These are phyloP conservation scores for Plasmodium gaboni DNA, from an alignment of 169 alveolate species.

Conservation along the genomic window DNA sequence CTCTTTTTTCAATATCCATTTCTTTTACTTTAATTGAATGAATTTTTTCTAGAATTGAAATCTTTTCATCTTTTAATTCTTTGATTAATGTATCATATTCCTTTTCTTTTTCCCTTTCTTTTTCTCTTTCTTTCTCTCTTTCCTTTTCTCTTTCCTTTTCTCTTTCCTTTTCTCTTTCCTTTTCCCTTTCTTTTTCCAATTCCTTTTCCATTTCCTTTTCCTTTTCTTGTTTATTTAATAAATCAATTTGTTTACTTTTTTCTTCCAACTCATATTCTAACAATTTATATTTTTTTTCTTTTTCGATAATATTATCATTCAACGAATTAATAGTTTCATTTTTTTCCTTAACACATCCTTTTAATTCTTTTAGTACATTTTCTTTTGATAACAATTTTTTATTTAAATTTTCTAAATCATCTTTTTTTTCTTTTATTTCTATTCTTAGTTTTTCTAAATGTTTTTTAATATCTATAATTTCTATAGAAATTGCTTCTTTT, in stretches of 20 bases:
- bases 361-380: conserved; percentile 37
- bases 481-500: conserved; percentile 39
- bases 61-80: conserved; percentile 34
- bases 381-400: conserved; percentile 43
- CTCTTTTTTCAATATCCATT: conserved; percentile 35
- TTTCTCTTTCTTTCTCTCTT: conserved; percentile 4
- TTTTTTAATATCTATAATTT: conserved; percentile 38
- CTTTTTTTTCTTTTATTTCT: conserved; percentile 55
- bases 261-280: conserved; percentile 39
- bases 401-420: conserved; percentile 43
- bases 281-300: conserved; percentile 40
- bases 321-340: conserved; percentile 35
- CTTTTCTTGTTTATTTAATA: conserved; percentile 17
- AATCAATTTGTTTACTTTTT: conserved; percentile 20
- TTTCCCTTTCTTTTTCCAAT: not conserved
- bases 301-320: conserved; percentile 47
- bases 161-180: conserved; percentile 29
- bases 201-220: conserved; percentile 16
- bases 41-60: conserved; percentile 14
- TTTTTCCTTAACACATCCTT: conserved; percentile 36
- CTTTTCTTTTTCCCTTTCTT: conserved; percentile 20
- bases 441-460: conserved; percentile 29
- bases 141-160: conserved; percentile 10
- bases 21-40: conserved; percentile 31
- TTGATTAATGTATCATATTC: conserved; percentile 16